Conservation (phyloP, 192 early-diverging fungal species). For the Polychytrium aggregatum region DNA sequence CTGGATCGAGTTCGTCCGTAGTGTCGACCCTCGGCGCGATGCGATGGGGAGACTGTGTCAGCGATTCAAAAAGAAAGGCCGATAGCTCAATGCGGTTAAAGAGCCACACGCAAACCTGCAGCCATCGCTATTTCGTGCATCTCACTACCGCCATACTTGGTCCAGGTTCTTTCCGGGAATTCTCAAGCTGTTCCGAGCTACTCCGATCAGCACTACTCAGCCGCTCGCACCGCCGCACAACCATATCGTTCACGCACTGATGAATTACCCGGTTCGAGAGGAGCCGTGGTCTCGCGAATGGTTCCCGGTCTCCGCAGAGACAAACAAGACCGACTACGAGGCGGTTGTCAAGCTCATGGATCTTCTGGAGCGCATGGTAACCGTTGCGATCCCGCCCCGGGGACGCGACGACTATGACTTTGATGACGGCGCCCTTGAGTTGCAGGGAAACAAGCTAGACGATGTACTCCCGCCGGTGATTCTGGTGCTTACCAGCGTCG, state of each 20-base stretch:
- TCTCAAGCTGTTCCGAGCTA: constrained; percentile 11
- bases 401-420: constrained; percentile 27
- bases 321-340: constrained; percentile 14
- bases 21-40: too few species aligned
- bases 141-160: not conserved
- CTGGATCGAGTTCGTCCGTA: constrained; percentile 1
- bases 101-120: not conserved
- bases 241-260: constrained; percentile 65
- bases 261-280: constrained; percentile 39
- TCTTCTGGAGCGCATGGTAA: too few species aligned
- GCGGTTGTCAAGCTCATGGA: constrained; percentile 16
- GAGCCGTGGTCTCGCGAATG: constrained; percentile 12
- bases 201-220: constrained; percentile 9
- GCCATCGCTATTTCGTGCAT: constrained; percentile 1
- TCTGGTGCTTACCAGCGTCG: constrained; percentile 50
- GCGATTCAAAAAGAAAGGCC: constrained; percentile 9
- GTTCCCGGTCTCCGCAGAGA: constrained; percentile 4
- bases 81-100: constrained; percentile 7
- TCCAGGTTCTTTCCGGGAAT: constrained; percentile 24
- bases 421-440: constrained; percentile 23
- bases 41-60: too few species aligned
- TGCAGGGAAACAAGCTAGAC: constrained; percentile 37
- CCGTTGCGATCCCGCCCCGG: too few species aligned
- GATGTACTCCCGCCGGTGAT: constrained; percentile 57
- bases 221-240: constrained; percentile 62